Evolutionary conservation across 257 asterid species (phyloP), one percentile per base, ranked within the genome.

Genomic region (Solanum sitiens): DNA sequence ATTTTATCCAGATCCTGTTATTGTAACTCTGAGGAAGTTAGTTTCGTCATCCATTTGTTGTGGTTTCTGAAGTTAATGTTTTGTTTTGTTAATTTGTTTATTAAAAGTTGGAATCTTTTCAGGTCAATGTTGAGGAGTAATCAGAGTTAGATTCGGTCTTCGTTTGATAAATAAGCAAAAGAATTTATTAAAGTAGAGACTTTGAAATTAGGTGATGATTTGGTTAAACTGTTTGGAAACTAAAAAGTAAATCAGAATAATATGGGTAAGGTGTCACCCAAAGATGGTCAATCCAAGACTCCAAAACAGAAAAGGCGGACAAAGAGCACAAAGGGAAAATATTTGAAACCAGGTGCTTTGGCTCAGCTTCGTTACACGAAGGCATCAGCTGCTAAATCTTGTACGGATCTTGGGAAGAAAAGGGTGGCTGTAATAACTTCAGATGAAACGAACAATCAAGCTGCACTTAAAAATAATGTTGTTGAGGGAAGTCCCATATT

Each of bases 331-430:
- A 90, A 89, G 68, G 91, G 84, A 56, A 95, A 93, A 92, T 95
- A 92, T 87, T 87, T 96, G 93, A 95, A 91, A 88, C 99, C 99
- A 5, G 99, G 99, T 83, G 98, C 98, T 50, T 96, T 95, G 39
- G 98, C 98, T 23, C 99, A 93, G 93, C 91, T 95, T 33, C 97
- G 98, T 10, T 90, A 93, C 90, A 94, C 84, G 87, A 94, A 92
- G 95, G 95, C 93, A 8, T 90, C 92, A 14, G 93, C 96, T 83
- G 89, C 98, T 15, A 95, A 97, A 85, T 90, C 98, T 32, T 97
- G 98, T 90, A 92, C 95, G 8, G 96, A 95, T 92, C 91, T 96
- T 32, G 99, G 95, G 88, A 96, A 94, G 94, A 95, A 96, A 90
- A 92, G 98, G 88, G 94, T 95, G 45, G 98, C 94, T 5, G 89